These are phyloP conservation scores for Kuraishia floccosa DNA, from an alignment of 805 yeast genomes.

Conservation along the genomic window DNA sequence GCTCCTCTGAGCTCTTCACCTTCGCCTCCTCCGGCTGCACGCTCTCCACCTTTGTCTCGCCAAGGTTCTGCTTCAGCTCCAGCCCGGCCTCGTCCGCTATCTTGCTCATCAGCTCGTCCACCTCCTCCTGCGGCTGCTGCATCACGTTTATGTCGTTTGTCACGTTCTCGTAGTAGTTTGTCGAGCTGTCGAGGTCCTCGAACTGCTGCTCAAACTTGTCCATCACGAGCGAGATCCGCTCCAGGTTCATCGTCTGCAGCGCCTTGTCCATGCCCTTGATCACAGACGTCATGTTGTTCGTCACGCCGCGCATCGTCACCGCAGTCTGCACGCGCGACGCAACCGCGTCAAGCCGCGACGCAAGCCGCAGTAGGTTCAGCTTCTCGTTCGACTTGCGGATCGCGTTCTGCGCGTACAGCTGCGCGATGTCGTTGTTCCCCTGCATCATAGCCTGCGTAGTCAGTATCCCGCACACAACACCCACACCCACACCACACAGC, in stretches of 20 bases:
- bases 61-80: slow-evolving; percentile 78
- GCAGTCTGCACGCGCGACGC: slow-evolving; percentile 96
- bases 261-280: slow-evolving; percentile 96
- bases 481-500: too few species aligned
- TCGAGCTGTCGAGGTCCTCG: slow-evolving; percentile 89
- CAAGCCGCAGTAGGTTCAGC: slow-evolving; percentile 65
- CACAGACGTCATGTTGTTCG: slow-evolving; percentile 88
- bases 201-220: slow-evolving; percentile 94
- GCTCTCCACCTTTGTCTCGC: slow-evolving; percentile 45
- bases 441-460: slow-evolving; percentile 50
- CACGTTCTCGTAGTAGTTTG: slow-evolving; percentile 86
- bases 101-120: slow-evolving; percentile 78
- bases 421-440: slow-evolving; percentile 88
- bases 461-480: too few species aligned
- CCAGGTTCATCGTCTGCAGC: slow-evolving; percentile 89
- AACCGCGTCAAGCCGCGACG: slow-evolving; percentile 91
- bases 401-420: slow-evolving; percentile 90
- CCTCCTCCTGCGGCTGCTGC: slow-evolving; percentile 91
- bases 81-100: slow-evolving; percentile 97
- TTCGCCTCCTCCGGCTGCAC: slow-evolving; percentile 27
- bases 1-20: slow-evolving; percentile 41
- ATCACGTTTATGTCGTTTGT: slow-evolving; percentile 83
- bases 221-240: slow-evolving; percentile 88
- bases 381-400: slow-evolving; percentile 85
- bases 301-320: slow-evolving; percentile 92